phyloP scores from a whole-genome alignment of 2,329 filamentous ascomycete genomes.

The Mycosphaerella sp. region DNA sequence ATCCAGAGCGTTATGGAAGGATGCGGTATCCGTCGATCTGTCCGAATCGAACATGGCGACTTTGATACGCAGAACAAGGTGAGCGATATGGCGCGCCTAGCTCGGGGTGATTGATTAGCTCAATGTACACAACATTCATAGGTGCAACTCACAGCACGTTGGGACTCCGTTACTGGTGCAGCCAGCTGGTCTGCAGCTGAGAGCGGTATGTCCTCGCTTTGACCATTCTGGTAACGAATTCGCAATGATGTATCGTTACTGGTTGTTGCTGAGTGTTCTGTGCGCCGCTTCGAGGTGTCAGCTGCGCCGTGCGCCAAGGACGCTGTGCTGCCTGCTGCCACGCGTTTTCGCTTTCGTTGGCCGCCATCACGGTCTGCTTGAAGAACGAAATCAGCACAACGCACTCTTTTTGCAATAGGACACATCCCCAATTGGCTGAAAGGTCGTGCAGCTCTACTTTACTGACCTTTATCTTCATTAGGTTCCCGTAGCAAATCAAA shows the following conservation, averaged over 20 bases:
- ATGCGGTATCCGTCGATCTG: slow-evolving; percentile 37
- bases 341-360: slow-evolving; percentile 54
- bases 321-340: slow-evolving; percentile 39
- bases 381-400: not conserved
- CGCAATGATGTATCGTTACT: slow-evolving; percentile 45
- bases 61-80: slow-evolving; percentile 49
- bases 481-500: slow-evolving; percentile 56
- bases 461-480: slow-evolving; percentile 37
- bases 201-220: slow-evolving; percentile 53
- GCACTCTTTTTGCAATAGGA: no score
- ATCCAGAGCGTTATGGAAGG: slow-evolving; percentile 30
- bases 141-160: slow-evolving; percentile 33
- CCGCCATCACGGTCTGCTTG: slow-evolving; percentile 15
- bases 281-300: slow-evolving; percentile 45
- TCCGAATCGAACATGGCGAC: slow-evolving; percentile 51
- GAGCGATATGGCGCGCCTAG: slow-evolving; percentile 51
- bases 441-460: not conserved
- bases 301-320: slow-evolving; percentile 33
- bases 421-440: no score
- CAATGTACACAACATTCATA: not conserved
- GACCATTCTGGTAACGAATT: slow-evolving; percentile 55
- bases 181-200: slow-evolving; percentile 18
- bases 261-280: slow-evolving; percentile 36
- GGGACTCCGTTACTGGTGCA: slow-evolving; percentile 43
- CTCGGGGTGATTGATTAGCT: not conserved